Evolutionary conservation across 2,329 filamentous ascomycete genomes (phyloP), one percentile per base, ranked within the genome.

Genomic region (Cadophora luteo-olivacea): DNA sequence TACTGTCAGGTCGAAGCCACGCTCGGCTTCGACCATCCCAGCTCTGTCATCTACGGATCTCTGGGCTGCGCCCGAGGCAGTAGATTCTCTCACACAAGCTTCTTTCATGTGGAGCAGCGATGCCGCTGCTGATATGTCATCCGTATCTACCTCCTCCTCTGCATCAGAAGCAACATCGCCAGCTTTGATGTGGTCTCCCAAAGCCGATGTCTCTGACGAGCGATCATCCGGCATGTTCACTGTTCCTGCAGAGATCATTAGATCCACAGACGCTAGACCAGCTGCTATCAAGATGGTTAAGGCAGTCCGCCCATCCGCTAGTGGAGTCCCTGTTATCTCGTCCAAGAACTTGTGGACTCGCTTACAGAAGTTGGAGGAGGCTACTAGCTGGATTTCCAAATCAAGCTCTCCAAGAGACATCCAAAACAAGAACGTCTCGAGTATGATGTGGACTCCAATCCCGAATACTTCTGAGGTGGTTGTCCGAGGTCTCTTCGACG

Each of bases 261-360:
- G 70, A 11, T 70, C 70, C 16, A 75, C 74, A 9, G 29, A 65
- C 7, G 68, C 69, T 24, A 65, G n/a, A 4, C 74, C 74, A 41
- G 75, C 69, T 41, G 74, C 73, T 2, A 48, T 69, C 8, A 51
- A 65, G 11, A 69, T 74, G 66, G 45, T 66, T 25, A 74, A 68
- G 11, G 45, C 66, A 24, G 68, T 72, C 19, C 68, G 74, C 24
- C 36, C 66, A 57, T 52, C 62, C 19, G 69, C 62, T 9, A 48
- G 29, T 3, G 9, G 12, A 29, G 55, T 71, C 2, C 69, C 69
- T 6, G 60, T 38, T 9, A 66, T 76, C 22, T 66, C 68, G 6
- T 75, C 75, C 7, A 64, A 48, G 6, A 69, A 68, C 14, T 60
- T 77, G 41, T 77, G 75, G 75, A 60, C 67, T 36, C 32, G 25